Evolutionary conservation across 768 basidiomycete species (phyloP).

Genomic region (Calvatia gigantea): DNA sequence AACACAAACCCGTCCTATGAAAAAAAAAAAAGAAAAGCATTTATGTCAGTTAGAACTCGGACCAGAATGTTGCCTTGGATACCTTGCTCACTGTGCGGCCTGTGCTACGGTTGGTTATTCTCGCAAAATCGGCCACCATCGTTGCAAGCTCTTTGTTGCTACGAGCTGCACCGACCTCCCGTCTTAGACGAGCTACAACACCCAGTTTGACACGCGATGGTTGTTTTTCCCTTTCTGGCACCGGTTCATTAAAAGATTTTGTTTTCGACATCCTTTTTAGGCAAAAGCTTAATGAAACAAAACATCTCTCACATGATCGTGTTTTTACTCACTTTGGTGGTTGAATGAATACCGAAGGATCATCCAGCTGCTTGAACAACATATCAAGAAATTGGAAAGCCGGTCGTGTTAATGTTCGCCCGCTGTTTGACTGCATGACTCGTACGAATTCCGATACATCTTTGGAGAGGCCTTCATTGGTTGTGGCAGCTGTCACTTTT

Average conservation of each 20-base stretch:
- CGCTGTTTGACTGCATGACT: slow-evolving; percentile 61
- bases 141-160: slow-evolving; percentile 55
- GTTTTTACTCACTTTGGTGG: slow-evolving; percentile 49
- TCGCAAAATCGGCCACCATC: slow-evolving; percentile 69
- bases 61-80: neutral
- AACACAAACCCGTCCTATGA: slow-evolving; percentile 63
- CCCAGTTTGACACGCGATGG: slow-evolving; percentile 55
- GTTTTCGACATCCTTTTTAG: slow-evolving; percentile 30
- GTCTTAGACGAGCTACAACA: slow-evolving; percentile 53
- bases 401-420: slow-evolving; percentile 64
- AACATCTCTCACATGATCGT: slow-evolving; percentile 1
- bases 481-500: slow-evolving; percentile 40
- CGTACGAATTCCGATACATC: slow-evolving; percentile 59
- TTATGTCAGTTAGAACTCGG: neutral
- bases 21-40: no score
- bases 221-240: slow-evolving; percentile 32
- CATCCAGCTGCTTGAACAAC: slow-evolving; percentile 65
- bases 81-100: slow-evolving; percentile 75
- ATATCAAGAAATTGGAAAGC: slow-evolving; percentile 69
- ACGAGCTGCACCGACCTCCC: slow-evolving; percentile 47
- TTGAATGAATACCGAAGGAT: slow-evolving; percentile 57
- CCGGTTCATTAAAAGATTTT: slow-evolving; percentile 37
- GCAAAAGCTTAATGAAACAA: neutral
- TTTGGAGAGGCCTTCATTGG: slow-evolving; percentile 51
- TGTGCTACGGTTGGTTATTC: slow-evolving; percentile 62